Evolutionary conservation across 1,139 yeast species (phyloP), one percentile per base, ranked within the genome.

Genomic region (Wickerhamiella infanticola): DNA sequence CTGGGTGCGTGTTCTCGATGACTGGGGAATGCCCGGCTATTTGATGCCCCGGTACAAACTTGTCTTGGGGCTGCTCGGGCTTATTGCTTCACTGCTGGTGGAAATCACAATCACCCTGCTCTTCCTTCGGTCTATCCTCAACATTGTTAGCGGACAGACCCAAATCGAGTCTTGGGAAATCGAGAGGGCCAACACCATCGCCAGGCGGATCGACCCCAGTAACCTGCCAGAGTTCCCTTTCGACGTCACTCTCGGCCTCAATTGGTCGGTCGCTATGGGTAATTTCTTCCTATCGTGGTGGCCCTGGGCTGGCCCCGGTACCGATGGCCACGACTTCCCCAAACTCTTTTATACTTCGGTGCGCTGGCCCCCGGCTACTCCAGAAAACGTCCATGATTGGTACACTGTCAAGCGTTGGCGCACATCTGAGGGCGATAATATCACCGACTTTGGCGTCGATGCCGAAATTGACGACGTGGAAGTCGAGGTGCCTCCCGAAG

Each of bases 161-260:
- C 94, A 85, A 60, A 88, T 90, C 48, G 98, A 90, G 62, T 68
- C 73, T 3, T 90, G 98, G 98, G 97, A 90, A 56, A 65, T 72
- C 64, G 97, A 90, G 53, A 70, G 97, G 50, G 66, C 85, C 2
- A 85, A 77, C 47, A 69, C 77, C 6, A 83, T 80, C 53, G 71
- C 79, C 49, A 69, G 67, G n/a, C 57, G 65, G 3, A 49, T 63
- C 36, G 55, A 41, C 4, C 47, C 48, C 8, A 27, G 13, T 7
- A 13, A n/a, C 27, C 24, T 57, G 18, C 53, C 52, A 1, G 62
- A 56, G 0, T 90, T 90, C 58, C 97, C 97, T 0, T 90, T 85
- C 59, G 94, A 88, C 58, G 62, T 77, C 8, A 85, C 59, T 36
- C 59, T 77, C 2, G 70, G 69, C 68, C 55, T 63, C 0, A 88